These are phyloP conservation scores for Phytophthora sp. DNA, from an alignment of 352 stramenopile genomes.

Conservation along the genomic window DNA sequence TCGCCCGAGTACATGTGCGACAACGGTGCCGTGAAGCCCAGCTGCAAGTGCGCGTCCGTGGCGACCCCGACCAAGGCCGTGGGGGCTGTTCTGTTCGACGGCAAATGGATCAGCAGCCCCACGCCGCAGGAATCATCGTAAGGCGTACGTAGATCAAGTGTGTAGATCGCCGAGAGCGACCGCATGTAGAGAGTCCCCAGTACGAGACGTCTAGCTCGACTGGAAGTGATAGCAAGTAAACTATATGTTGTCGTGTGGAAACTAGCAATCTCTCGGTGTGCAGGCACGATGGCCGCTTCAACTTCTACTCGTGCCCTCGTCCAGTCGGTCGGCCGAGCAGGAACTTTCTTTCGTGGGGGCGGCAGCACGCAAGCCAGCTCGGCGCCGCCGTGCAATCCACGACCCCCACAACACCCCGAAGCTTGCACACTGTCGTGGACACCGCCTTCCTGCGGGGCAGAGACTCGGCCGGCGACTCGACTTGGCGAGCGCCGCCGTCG, in stretches of 20 bases:
- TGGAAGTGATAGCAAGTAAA: constrained; percentile 26
- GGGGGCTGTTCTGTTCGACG: constrained; percentile 43
- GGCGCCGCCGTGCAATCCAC: neutral
- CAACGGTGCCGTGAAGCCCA: constrained; percentile 45
- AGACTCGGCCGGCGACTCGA: constrained; percentile 8
- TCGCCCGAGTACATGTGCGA: constrained; percentile 51
- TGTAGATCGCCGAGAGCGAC: constrained; percentile 23
- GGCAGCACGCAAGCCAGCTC: neutral
- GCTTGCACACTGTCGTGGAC: constrained; percentile 2
- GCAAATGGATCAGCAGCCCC: constrained; percentile 45
- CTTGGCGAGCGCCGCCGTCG: neutral
- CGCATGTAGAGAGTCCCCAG: constrained; percentile 29
- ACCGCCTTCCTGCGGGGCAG: constrained; percentile 5
- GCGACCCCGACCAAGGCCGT: constrained; percentile 13
- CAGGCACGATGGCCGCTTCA: constrained; percentile 1
- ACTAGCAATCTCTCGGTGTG: constrained; percentile 22
- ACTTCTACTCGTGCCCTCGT: neutral
- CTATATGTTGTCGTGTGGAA: constrained; percentile 22
- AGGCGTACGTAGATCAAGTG: constrained; percentile 15
- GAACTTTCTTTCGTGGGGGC: constrained; percentile 22
- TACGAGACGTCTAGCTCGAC: constrained; percentile 1
- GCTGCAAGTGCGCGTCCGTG: constrained; percentile 43
- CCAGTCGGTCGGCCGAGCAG: neutral
- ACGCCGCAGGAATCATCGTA: constrained; percentile 24
- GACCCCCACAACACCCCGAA: constrained; percentile 18